A percentile compares a stretch with the other conserved stretches of the same genome.
Conservation (phyloP, 2,329 filamentous ascomycete species). For the Penicillium crustosum region DNA sequence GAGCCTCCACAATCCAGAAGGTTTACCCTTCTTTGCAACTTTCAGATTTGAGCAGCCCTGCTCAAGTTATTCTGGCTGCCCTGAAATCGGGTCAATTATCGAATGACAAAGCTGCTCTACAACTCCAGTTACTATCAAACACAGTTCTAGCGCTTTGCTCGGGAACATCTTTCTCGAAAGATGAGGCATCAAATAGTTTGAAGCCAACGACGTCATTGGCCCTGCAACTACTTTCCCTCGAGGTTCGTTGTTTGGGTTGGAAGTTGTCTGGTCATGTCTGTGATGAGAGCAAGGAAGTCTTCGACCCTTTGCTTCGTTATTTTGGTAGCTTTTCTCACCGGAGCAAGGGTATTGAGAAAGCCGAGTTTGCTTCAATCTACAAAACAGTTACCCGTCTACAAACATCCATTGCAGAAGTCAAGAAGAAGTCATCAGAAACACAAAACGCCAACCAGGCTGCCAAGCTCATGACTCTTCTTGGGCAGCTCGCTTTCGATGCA, state of each 20-base stretch:
- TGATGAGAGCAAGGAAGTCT: slow-evolving; percentile 45
- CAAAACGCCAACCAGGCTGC: slow-evolving; percentile 32
- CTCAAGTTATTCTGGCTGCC: slow-evolving; percentile 40
- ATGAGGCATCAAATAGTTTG: slow-evolving; percentile 16
- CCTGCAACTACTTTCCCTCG: slow-evolving; percentile 45
- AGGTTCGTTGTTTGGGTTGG: slow-evolving; percentile 46
- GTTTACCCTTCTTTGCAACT: slow-evolving; percentile 33
- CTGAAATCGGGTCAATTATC: slow-evolving; percentile 36
- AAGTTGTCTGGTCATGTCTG: slow-evolving; percentile 42
- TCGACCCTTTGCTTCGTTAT: slow-evolving; percentile 45
- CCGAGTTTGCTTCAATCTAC: slow-evolving; percentile 40
- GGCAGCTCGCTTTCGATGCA: slow-evolving; percentile 43
- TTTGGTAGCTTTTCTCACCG: slow-evolving; percentile 38
- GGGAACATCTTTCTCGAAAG: slow-evolving; percentile 15
- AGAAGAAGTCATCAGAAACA: slow-evolving; percentile 25
- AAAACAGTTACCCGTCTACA: slow-evolving; percentile 40
- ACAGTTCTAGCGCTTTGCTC: slow-evolving; percentile 39
- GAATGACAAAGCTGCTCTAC: slow-evolving; percentile 43
- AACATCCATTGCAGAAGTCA: slow-evolving; percentile 28
- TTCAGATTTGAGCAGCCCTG: slow-evolving; percentile 40
- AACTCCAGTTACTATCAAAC: slow-evolving; percentile 48
- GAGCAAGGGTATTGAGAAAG: slow-evolving; percentile 35
- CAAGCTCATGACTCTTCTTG: slow-evolving; percentile 37
- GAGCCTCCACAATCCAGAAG: slow-evolving; percentile 34
- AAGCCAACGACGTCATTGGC: slow-evolving; percentile 34